Evolutionary conservation across 169 alveolate species (phyloP).

Genomic region (Cryptosporidium canis): DNA sequence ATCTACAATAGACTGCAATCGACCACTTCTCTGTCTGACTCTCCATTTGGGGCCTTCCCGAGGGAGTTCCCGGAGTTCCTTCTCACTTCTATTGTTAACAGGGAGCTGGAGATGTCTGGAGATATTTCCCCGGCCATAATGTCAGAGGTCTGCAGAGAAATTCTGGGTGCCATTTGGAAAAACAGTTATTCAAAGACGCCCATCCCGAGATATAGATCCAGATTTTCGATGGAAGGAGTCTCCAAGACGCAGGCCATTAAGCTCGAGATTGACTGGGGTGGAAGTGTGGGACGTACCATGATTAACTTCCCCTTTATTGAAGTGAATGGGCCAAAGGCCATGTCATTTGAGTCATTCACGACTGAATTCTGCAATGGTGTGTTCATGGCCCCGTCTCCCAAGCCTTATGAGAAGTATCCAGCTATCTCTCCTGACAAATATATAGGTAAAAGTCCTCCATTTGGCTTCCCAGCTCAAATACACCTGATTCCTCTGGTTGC

Average conservation of each 20-base stretch:
- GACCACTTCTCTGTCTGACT: neutral
- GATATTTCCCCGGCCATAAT: no score
- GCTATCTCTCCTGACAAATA: neutral
- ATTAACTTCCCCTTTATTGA: constrained; percentile 28
- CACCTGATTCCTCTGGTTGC: neutral
- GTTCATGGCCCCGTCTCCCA: neutral
- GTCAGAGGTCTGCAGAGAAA: neutral
- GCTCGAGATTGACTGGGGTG: neutral
- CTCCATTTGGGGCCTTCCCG: constrained; percentile 14
- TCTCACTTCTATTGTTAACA: neutral
- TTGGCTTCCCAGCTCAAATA: neutral
- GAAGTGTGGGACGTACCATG: neutral
- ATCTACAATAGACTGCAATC: neutral
- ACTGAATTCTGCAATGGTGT: neutral
- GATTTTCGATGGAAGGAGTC: neutral
- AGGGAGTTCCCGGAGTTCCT: neutral
- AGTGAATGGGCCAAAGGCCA: neutral
- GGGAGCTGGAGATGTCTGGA: neutral
- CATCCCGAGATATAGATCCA: neutral
- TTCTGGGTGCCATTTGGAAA: neutral
- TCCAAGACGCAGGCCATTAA: neutral
- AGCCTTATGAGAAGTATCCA: neutral
- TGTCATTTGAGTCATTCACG: neutral
- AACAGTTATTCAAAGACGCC: neutral
- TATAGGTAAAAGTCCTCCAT: constrained; percentile 31